Evolutionary conservation across 192 early-diverging fungal genomes (phyloP), one percentile per base, ranked within the genome.

Genomic region (Paraglomus brasilianum): DNA sequence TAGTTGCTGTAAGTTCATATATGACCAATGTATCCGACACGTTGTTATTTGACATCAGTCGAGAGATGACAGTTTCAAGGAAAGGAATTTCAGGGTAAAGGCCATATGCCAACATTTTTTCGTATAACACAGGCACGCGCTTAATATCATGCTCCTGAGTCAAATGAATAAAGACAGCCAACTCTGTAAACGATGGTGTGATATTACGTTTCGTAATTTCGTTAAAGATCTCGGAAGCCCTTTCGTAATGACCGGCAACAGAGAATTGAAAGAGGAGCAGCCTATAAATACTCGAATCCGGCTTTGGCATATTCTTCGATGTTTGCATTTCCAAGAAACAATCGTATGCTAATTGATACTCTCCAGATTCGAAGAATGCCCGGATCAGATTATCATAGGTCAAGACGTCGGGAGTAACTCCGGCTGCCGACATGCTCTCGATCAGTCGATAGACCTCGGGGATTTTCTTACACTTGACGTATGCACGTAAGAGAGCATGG

Each of bases 361-460:
- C 7, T 19, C 53, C 53, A 14, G 4, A 11, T 42, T 69, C 53
- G 36, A 24, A 55, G 24, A 69, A 17, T 38, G 55, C 38, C 30
- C 43, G 42, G n/a, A 69, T 69, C 10, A 69, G 38, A n/a, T 53
- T 39, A 43, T n/a, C 5, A 69, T 69, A 69, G 19, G 41, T 57
- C 53, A 40, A 53, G 21, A 49, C 50, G 39, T 69, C 53, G 8
- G 67, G 22, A 11, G 17, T 13, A 38, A 57, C 21, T 15, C 53
- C 53, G n/a, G 17, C 38, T 30, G 55, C 53, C 8, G 52, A 43
- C 13, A 44, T 30, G 17, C 48, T 46, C 13, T 69, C 53, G 6
- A 69, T 53, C 5, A 69, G 13, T 69, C 14, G 19, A 58, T 43
- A 13, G 67, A n/a, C 53, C 36, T 24, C 42, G 24, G 17, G 39